A percentile compares a stretch with the other conserved stretches of the same genome.
These are phyloP conservation scores for Plasmodium gonderi DNA, from an alignment of 169 alveolate species.

Conservation along the genomic window DNA sequence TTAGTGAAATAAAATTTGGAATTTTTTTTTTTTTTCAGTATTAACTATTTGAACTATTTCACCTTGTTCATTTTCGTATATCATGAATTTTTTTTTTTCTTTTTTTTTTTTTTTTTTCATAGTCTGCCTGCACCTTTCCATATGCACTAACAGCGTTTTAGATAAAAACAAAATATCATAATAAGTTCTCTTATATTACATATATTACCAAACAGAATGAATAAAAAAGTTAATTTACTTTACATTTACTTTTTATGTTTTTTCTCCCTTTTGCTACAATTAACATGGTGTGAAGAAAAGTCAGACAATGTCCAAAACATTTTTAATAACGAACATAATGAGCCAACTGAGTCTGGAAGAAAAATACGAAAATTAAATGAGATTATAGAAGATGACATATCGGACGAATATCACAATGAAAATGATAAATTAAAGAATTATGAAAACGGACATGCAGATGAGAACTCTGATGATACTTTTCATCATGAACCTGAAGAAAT, in stretches of 20 bases:
- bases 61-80: too few species aligned
- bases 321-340: not conserved
- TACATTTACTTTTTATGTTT: not conserved
- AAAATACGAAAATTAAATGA: not conserved
- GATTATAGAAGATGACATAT: not conserved
- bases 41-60: too few species aligned
- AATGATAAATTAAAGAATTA: not conserved
- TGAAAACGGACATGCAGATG: not conserved
- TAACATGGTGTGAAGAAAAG: not conserved
- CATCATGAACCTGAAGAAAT: too few species aligned
- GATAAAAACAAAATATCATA: not conserved
- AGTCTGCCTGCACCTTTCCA: too few species aligned
- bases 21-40: too few species aligned
- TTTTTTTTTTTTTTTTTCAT: too few species aligned
- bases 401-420: not conserved
- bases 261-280: not conserved
- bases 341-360: not conserved
- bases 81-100: too few species aligned
- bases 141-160: not conserved
- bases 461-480: too few species aligned
- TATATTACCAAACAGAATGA: not conserved
- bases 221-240: not conserved
- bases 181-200: not conserved
- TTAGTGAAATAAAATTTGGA: too few species aligned
- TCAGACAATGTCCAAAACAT: not conserved